Percentiles rank a stretch among this genome's conserved stretches.
Evolutionary conservation across 768 basidiomycete genomes (phyloP).

Genomic region (Leccinum broughii): DNA sequence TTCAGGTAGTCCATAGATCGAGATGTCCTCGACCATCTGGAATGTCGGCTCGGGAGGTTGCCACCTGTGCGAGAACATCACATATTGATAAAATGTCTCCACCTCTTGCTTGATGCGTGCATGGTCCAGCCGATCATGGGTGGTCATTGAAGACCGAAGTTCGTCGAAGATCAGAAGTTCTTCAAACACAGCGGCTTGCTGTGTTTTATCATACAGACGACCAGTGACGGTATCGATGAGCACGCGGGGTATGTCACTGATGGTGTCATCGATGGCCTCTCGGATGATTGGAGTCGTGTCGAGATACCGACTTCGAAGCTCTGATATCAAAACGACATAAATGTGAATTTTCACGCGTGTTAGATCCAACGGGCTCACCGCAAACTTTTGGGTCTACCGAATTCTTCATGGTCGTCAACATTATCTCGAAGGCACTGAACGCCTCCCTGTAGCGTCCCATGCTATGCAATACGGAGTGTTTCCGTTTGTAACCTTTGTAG

Average conservation of each 20-base stretch:
- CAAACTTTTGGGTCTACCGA: not conserved
- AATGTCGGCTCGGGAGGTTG: not conserved
- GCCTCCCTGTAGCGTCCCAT: not conserved
- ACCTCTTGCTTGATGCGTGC: not conserved
- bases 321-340: not conserved
- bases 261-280: not conserved
- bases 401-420: not conserved
- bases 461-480: not conserved
- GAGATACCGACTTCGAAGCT: not conserved
- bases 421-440: not conserved
- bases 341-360: not conserved
- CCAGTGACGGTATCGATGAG: not conserved
- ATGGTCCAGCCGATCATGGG: not conserved
- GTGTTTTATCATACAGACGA: not conserved
- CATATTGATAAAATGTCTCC: not conserved
- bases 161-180: not conserved
- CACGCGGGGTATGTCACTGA: not conserved
- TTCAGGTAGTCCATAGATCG: not conserved
- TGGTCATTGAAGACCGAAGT: not conserved
- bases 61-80: not conserved
- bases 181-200: not conserved
- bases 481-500: not conserved
- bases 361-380: not conserved
- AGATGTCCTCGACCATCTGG: not conserved
- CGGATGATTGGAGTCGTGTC: not conserved